Evolutionary conservation across 768 basidiomycete species (phyloP).

Genomic region (Trichaptum fuscoviolaceum): DNA sequence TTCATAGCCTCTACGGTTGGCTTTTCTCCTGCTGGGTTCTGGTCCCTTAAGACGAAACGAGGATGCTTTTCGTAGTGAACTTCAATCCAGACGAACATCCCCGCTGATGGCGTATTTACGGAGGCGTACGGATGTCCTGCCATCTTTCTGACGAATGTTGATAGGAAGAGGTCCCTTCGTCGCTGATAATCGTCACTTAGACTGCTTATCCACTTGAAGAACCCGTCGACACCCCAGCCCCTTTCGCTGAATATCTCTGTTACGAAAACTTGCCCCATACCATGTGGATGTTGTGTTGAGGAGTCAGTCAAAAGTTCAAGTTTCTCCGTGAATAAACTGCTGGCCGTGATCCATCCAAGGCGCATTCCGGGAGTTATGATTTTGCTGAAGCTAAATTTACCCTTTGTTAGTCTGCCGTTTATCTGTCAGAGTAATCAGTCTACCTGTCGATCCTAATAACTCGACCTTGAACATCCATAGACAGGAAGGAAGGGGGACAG

Average conservation of each 20-base stretch:
- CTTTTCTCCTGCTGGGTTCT: conserved; percentile 8
- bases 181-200: conserved; percentile 46
- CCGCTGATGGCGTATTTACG: conserved; percentile 35
- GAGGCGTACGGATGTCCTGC: conserved; percentile 27
- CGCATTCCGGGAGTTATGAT: conserved; percentile 50
- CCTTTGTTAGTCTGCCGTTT: neutral
- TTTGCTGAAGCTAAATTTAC: conserved; percentile 37
- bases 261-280: conserved; percentile 42
- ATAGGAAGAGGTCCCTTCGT: conserved; percentile 44
- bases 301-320: conserved; percentile 41
- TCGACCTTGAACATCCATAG: conserved; percentile 44
- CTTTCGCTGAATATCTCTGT: conserved; percentile 35
- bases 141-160: conserved; percentile 31
- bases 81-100: conserved; percentile 55
- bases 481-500: conserved; percentile 38
- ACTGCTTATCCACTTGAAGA: conserved; percentile 40
- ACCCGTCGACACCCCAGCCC: conserved; percentile 42
- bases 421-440: conserved; percentile 6
- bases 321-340: conserved; percentile 35
- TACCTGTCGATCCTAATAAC: conserved; percentile 43
- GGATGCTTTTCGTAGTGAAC: conserved; percentile 40
- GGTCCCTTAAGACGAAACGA: conserved; percentile 24
- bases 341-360: conserved; percentile 44
- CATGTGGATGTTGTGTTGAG: conserved; percentile 46
- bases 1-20: conserved; percentile 41